A percentile compares a stretch with the other conserved stretches of the same genome.
These are phyloP conservation scores for Neofusicoccum umdonicola DNA, from an alignment of 2,329 filamentous ascomycete species.

Conservation along the genomic window DNA sequence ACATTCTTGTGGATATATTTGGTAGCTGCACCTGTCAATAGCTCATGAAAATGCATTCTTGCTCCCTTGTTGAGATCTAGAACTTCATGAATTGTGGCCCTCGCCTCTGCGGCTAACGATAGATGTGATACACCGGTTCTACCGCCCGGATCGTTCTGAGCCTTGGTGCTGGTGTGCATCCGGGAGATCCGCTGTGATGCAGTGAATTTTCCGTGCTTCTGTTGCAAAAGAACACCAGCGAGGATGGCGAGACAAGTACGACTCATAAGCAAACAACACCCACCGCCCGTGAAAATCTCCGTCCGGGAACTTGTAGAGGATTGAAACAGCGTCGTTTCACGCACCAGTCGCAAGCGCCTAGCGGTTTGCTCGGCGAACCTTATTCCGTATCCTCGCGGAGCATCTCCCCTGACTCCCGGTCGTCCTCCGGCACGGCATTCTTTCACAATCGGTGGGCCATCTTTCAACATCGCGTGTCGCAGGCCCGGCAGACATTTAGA, in stretches of 20 bases:
- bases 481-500: neutral
- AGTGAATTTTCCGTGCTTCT: no score
- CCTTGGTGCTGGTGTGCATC: neutral
- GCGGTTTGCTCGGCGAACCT: neutral
- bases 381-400: neutral
- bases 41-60: neutral
- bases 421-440: neutral
- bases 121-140: neutral
- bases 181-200: no score
- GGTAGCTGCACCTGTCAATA: neutral
- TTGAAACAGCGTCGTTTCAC: neutral
- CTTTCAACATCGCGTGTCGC: neutral
- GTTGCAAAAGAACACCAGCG: neutral
- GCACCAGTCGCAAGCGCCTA: neutral
- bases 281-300: neutral
- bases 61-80: neutral
- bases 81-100: neutral
- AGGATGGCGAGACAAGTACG: neutral
- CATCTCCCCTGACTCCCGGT: neutral
- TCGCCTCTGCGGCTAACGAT: neutral
- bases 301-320: neutral
- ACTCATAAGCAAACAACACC: neutral
- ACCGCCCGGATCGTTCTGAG: neutral
- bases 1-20: neutral
- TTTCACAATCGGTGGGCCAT: neutral